phyloP scores from a whole-genome alignment of 305 asterid species.

The Rubia tinctorum region DNA sequence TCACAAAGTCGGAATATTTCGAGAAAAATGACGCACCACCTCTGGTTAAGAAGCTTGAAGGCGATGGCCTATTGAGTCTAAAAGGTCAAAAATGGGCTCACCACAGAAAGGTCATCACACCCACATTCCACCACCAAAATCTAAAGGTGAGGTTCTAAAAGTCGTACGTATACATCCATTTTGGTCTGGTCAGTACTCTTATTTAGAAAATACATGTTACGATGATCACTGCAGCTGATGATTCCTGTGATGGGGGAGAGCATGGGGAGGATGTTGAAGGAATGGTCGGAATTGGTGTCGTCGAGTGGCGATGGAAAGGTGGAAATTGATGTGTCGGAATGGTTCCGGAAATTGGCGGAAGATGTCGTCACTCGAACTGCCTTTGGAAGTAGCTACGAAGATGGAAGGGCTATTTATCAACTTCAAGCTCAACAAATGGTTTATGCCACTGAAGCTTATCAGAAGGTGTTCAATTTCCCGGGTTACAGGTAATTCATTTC shows the following conservation, averaged over 20 bases:
- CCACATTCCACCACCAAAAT: constrained; percentile 79
- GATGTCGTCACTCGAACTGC: constrained; percentile 72
- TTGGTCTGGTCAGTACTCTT: no score
- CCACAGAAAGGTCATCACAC: constrained; percentile 82
- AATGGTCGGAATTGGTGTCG: constrained; percentile 60
- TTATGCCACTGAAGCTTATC: constrained; percentile 87
- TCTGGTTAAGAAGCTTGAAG: constrained; percentile 79
- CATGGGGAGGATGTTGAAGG: constrained; percentile 51
- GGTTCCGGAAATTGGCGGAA: constrained; percentile 70
- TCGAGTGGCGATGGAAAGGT: constrained; percentile 54
- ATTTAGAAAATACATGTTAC: not conserved
- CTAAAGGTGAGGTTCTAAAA: constrained; percentile 49
- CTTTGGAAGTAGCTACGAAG: constrained; percentile 78
- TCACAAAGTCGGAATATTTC: constrained; percentile 60
- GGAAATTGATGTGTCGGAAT: constrained; percentile 65
- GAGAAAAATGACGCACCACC: constrained; percentile 85
- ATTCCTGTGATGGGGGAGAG: constrained; percentile 73
- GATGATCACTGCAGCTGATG: constrained; percentile 46
- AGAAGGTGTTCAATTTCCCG: constrained; percentile 64
- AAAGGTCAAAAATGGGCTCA: constrained; percentile 97
- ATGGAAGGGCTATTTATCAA: constrained; percentile 64
- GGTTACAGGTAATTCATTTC: constrained; percentile 55
- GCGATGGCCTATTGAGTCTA: constrained; percentile 80
- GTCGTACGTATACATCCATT: no score
- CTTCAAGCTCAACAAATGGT: constrained; percentile 86